phyloP scores from a whole-genome alignment of 495 filamentous ascomycete genomes.

The Daldinia caldariorum region DNA sequence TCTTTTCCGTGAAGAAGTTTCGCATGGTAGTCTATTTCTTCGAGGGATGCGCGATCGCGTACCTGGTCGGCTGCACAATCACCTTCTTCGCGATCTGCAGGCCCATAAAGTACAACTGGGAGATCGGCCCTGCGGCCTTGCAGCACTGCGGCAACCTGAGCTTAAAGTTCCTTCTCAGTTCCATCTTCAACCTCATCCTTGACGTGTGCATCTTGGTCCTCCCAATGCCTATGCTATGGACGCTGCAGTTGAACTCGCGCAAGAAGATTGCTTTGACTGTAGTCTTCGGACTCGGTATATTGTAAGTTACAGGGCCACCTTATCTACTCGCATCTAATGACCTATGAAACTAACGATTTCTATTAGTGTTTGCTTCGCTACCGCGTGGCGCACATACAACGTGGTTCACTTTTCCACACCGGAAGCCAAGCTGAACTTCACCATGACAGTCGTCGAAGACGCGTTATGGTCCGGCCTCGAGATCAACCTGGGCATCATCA shows the following conservation, averaged over 20 bases:
- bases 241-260: not conserved
- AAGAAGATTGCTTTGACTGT: not conserved
- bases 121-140: not conserved
- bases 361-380: not conserved
- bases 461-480: slow-evolving; percentile 15
- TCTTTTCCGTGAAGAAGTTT: not conserved
- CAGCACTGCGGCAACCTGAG: not conserved
- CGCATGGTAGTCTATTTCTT: slow-evolving; percentile 1
- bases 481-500: slow-evolving; percentile 9
- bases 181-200: not conserved
- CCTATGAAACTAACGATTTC: not conserved
- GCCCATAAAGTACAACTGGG: not conserved
- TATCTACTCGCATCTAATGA: not conserved
- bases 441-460: slow-evolving; percentile 9
- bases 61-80: not conserved
- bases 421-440: slow-evolving; percentile 6
- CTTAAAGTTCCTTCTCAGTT: not conserved
- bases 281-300: not conserved
- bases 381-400: not conserved
- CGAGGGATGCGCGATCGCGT: not conserved
- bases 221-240: not conserved
- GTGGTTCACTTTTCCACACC: not conserved
- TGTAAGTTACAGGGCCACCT: not conserved
- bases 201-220: not conserved
- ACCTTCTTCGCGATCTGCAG: not conserved